Evolutionary conservation across 352 stramenopile species (phyloP).

Genomic region (Pythium inflatum): DNA sequence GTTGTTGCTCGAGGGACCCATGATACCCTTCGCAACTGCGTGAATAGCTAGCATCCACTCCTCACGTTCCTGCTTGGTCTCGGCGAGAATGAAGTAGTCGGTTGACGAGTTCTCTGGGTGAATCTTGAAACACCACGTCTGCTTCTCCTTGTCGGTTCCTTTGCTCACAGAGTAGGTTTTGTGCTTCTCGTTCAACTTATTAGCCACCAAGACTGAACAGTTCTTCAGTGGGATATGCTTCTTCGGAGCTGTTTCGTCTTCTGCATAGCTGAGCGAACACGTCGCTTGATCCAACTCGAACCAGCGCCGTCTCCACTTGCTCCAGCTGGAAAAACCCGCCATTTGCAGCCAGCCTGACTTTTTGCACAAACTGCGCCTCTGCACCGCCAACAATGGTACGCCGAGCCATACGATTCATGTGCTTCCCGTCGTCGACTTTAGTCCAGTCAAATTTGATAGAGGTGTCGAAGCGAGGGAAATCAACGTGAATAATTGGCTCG

Average conservation of each 20-base stretch:
- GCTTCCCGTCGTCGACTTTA: constrained; percentile 18
- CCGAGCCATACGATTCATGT: constrained; percentile 44
- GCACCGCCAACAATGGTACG: constrained; percentile 59
- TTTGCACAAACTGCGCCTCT: constrained; percentile 58
- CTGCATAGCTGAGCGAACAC: constrained; percentile 79
- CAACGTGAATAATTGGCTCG: constrained; percentile 72
- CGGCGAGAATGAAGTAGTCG: constrained; percentile 83
- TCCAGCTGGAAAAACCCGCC: constrained; percentile 72
- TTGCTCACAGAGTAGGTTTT: constrained; percentile 87
- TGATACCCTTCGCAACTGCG: constrained; percentile 71
- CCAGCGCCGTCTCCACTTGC: constrained; percentile 76
- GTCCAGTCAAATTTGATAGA: constrained; percentile 82
- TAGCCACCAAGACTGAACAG: constrained; percentile 69
- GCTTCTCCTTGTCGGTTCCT: constrained; percentile 73
- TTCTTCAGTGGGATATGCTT: constrained; percentile 77
- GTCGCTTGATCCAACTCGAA: constrained; percentile 82
- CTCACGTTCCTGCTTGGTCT: constrained; percentile 90
- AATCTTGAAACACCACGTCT: constrained; percentile 89
- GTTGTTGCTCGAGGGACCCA: constrained; percentile 41
- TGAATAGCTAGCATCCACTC: constrained; percentile 89
- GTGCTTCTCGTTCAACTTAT: constrained; percentile 89
- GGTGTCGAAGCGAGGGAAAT: constrained; percentile 64
- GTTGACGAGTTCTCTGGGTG: constrained; percentile 71
- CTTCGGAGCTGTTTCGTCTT: constrained; percentile 60
- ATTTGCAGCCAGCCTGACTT: constrained; percentile 89